Percentiles rank a stretch among this genome's conserved stretches.
Evolutionary conservation across 1,139 yeast genomes (phyloP).

Genomic region (Casaregolazyma suthepensis): DNA sequence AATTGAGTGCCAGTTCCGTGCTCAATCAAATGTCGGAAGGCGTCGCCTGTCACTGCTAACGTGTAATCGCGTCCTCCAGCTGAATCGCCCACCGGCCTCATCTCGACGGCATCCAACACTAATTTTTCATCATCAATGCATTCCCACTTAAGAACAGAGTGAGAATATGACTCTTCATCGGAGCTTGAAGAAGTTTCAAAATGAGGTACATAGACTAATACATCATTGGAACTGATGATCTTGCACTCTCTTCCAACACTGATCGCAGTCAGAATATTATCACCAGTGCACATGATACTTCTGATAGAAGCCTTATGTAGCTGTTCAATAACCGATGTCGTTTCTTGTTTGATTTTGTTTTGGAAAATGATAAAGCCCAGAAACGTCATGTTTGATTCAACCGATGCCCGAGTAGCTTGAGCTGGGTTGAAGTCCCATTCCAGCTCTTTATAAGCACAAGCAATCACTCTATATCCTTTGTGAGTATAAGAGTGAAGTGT

Average conservation of each 20-base stretch:
- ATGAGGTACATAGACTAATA: slow-evolving; percentile 62
- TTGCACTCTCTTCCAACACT: slow-evolving; percentile 87
- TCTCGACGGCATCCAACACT: slow-evolving; percentile 53
- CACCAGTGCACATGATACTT: slow-evolving; percentile 97
- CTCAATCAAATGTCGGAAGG: slow-evolving; percentile 68
- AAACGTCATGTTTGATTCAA: slow-evolving; percentile 64
- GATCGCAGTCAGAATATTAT: slow-evolving; percentile 86
- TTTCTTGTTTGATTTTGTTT: slow-evolving; percentile 71
- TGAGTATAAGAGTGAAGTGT: slow-evolving; percentile 80
- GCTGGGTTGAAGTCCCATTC: slow-evolving; percentile 26
- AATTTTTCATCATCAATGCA: slow-evolving; percentile 33
- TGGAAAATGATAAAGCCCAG: slow-evolving; percentile 90
- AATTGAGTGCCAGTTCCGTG: slow-evolving; percentile 31
- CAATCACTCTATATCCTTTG: slow-evolving; percentile 90
- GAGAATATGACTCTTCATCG: slow-evolving; percentile 14
- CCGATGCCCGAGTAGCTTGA: slow-evolving; percentile 45
- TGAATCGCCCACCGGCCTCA: slow-evolving; percentile 40
- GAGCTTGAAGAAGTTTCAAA: slow-evolving; percentile 30
- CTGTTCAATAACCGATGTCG: slow-evolving; percentile 54
- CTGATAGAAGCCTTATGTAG: slow-evolving; percentile 63
- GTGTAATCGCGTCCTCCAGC: slow-evolving; percentile 42
- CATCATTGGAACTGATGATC: slow-evolving; percentile 42
- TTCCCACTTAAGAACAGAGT: slow-evolving; percentile 31
- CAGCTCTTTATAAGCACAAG: slow-evolving; percentile 70
- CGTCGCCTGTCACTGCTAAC: slow-evolving; percentile 88